These are phyloP conservation scores for Lactuca saligna DNA, from an alignment of 129 eudicot genomes.

Conservation along the genomic window DNA sequence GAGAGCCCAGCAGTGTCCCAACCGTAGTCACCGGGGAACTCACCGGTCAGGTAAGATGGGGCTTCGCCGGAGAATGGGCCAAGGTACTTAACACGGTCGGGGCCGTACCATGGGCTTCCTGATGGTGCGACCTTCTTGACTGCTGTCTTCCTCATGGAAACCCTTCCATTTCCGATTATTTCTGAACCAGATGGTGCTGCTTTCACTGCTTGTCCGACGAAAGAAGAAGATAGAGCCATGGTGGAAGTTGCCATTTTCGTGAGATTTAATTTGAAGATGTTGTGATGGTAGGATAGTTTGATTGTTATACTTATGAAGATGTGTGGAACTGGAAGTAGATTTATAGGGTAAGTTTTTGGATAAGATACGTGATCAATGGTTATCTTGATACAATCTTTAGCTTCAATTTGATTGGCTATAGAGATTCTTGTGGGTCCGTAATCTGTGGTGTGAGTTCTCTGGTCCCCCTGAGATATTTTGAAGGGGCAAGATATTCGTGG, in stretches of 20 bases:
- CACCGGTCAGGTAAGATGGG: conserved; percentile 40
- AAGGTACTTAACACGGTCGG: conserved; percentile 40
- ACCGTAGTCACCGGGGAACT: conserved; percentile 44
- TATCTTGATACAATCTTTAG: conserved; percentile 35
- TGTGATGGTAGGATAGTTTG: too few relatives aligned
- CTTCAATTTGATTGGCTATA: conserved; percentile 29
- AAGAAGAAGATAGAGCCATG: conserved; percentile 40
- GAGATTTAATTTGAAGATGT: conserved; percentile 14
- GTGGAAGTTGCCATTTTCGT: conserved; percentile 41
- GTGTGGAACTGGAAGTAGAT: conserved; percentile 9
- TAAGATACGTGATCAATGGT: conserved; percentile 26
- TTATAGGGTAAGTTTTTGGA: conserved; percentile 18
- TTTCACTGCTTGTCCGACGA: conserved; percentile 37
- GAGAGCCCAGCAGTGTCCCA: conserved; percentile 48
- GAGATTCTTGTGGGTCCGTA: conserved; percentile 24
- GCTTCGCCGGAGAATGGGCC: conserved; percentile 46
- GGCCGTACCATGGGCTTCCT: conserved; percentile 49
- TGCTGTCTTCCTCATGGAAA: conserved; percentile 37
- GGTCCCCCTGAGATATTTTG: conserved; percentile 21
- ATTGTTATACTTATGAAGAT: conserved; percentile 21
- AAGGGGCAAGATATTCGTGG: conserved; percentile 16
- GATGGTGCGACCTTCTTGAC: conserved; percentile 33
- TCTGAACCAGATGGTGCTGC: conserved; percentile 29
- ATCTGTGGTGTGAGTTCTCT: neutral
- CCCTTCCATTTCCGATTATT: conserved; percentile 26